These are phyloP conservation scores for Saccharomyces eubayanus DNA, from an alignment of 805 yeast genomes.

Conservation along the genomic window DNA sequence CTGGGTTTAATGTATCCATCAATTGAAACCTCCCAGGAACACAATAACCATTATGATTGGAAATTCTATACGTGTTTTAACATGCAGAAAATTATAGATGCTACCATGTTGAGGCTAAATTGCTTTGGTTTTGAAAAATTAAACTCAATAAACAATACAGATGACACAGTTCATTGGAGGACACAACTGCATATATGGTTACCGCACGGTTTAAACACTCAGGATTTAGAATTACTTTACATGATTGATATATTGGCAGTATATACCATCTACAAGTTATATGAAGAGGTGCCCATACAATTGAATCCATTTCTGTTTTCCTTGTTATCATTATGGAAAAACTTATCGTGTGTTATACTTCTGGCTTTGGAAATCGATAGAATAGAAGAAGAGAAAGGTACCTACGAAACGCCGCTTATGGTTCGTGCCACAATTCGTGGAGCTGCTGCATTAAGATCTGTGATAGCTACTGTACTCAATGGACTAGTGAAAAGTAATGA, in stretches of 20 bases:
- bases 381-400: slow-evolving; percentile 36
- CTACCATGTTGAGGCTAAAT: slow-evolving; percentile 19
- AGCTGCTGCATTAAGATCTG: slow-evolving; percentile 52
- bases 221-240: slow-evolving; percentile 39
- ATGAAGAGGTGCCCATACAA: slow-evolving; percentile 27
- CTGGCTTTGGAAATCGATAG: slow-evolving; percentile 56
- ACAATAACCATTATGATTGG: slow-evolving; percentile 16
- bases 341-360: slow-evolving; percentile 49
- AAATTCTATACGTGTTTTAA: slow-evolving; percentile 20
- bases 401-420: slow-evolving; percentile 37
- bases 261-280: slow-evolving; percentile 39
- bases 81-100: slow-evolving; percentile 25
- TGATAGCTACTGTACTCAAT: slow-evolving; percentile 53
- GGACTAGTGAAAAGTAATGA: slow-evolving; percentile 34
- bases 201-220: slow-evolving; percentile 31
- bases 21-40: slow-evolving; percentile 8
- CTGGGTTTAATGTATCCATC: slow-evolving; percentile 34
- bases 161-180: slow-evolving; percentile 20
- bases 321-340: slow-evolving; percentile 57
- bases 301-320: slow-evolving; percentile 56
- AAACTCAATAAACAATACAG: slow-evolving; percentile 15
- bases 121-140: slow-evolving; percentile 22
- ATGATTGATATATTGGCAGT: slow-evolving; percentile 38
- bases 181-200: slow-evolving; percentile 33
- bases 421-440: slow-evolving; percentile 50